Conservation (phyloP, 495 filamentous ascomycete species). For the Bryoglossum gracile region DNA sequence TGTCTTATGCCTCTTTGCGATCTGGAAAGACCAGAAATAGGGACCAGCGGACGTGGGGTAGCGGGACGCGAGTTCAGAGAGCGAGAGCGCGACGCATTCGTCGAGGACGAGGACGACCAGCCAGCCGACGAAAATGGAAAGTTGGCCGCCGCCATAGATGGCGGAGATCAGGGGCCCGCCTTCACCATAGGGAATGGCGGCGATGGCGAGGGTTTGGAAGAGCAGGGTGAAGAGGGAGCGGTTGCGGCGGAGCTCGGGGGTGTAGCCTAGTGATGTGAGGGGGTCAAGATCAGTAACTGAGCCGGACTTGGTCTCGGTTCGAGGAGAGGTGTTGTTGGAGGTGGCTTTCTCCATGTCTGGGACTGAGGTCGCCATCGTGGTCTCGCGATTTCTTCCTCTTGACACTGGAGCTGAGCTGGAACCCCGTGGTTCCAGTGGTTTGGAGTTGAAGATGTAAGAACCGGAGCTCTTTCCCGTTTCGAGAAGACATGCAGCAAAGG, state of each 20-base stretch:
- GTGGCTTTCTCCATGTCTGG: no score
- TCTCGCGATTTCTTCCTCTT: no score
- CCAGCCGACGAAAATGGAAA: slow-evolving; percentile 40
- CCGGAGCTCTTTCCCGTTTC: no score
- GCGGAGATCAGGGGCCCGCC: slow-evolving; percentile 34
- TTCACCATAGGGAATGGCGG: slow-evolving; percentile 41
- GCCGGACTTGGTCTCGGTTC: no score
- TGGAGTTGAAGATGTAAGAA: no score
- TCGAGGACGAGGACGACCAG: slow-evolving; percentile 38
- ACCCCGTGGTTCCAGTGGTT: no score
- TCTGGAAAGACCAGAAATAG: slow-evolving; percentile 44
- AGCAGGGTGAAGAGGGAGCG: slow-evolving; percentile 39
- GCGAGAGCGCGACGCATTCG: slow-evolving; percentile 30
- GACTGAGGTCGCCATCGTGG: no score
- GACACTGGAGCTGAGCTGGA: no score
- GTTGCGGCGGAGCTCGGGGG: slow-evolving; percentile 37
- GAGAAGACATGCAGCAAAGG: no score
- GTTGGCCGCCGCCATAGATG: slow-evolving; percentile 40
- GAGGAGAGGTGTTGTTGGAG: no score
- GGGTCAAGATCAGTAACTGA: neutral
- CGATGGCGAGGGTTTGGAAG: slow-evolving; percentile 40
- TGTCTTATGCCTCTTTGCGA: slow-evolving; percentile 36
- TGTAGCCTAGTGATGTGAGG: slow-evolving; percentile 31
- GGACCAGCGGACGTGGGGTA: slow-evolving; percentile 45
- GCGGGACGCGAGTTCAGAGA: slow-evolving; percentile 41